Evolutionary conservation across 2,329 filamentous ascomycete species (phyloP).

Genomic region (Westerdykella aurantiaca): DNA sequence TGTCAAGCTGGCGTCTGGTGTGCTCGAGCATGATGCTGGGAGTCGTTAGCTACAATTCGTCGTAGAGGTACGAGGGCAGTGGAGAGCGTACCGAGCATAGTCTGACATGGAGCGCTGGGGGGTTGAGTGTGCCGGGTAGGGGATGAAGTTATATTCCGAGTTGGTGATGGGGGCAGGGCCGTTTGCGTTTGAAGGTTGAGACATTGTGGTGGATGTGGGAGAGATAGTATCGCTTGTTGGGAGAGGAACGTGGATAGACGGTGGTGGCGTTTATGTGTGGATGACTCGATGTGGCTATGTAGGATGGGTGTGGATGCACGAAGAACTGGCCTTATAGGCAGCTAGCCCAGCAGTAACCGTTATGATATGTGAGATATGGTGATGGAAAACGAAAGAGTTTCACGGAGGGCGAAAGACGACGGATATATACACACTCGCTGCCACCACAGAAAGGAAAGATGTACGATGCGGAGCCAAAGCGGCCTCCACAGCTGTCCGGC

Average conservation of each 20-base stretch:
- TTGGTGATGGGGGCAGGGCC: neutral
- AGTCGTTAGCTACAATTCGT: constrained; percentile 7
- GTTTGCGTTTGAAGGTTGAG: neutral
- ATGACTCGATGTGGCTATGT: constrained; percentile 10
- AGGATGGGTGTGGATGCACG: too few relatives aligned
- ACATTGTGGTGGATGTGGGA: neutral
- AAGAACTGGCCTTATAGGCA: too few relatives aligned
- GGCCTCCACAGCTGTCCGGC: neutral
- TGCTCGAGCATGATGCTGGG: constrained; percentile 47
- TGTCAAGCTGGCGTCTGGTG: constrained; percentile 45
- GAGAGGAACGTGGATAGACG: neutral
- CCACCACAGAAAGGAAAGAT: neutral
- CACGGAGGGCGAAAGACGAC: too few relatives aligned
- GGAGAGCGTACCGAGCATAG: constrained; percentile 40
- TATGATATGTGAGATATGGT: too few relatives aligned
- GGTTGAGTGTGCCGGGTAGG: constrained; percentile 4
- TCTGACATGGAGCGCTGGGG: constrained; percentile 33
- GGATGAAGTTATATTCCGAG: neutral
- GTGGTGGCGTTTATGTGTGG: neutral
- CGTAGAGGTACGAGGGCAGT: neutral
- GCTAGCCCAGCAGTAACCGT: too few relatives aligned
- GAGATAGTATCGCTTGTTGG: neutral
- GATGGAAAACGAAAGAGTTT: too few relatives aligned
- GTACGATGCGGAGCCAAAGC: neutral
- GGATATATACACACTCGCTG: neutral